A percentile compares a stretch with the other conserved stretches of the same genome.
Conservation (phyloP, 768 basidiomycete species). For the Terana coerulea region DNA sequence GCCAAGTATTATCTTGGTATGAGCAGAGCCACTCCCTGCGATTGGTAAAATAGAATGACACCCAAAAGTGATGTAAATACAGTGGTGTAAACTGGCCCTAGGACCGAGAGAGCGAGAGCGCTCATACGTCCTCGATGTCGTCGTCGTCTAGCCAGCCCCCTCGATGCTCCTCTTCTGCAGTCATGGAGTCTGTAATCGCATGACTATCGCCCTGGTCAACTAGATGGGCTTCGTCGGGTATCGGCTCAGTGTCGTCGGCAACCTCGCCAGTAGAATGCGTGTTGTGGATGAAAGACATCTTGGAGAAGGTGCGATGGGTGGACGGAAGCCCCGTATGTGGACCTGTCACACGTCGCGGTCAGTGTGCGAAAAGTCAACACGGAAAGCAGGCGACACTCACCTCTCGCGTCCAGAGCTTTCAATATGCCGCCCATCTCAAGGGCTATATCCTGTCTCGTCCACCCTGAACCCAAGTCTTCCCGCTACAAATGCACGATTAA, state of each 20-base stretch:
- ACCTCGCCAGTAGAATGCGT: constrained; percentile 11
- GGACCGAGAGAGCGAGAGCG: not conserved
- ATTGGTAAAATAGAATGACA: too few species aligned
- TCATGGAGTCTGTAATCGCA: constrained; percentile 25
- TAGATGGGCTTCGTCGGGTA: constrained; percentile 22
- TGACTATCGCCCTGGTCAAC: constrained; percentile 25
- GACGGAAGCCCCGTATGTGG: constrained; percentile 15
- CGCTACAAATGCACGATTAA: not conserved
- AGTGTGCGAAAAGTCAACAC: not conserved
- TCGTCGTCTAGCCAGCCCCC: constrained; percentile 31
- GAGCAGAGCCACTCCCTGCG: not conserved
- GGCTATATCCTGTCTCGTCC: constrained; percentile 49
- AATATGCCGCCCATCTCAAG: constrained; percentile 59
- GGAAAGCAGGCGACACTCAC: constrained; percentile 16
- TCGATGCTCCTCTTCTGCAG: constrained; percentile 21
- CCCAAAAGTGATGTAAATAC: too few species aligned
- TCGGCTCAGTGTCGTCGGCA: constrained; percentile 25
- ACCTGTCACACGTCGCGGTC: not conserved
- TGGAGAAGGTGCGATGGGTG: constrained; percentile 51
- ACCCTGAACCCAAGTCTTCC: constrained; percentile 32
- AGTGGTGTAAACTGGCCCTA: too few species aligned
- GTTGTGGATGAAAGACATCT: constrained; percentile 38
- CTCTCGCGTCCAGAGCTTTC: constrained; percentile 39
- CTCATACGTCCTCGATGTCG: constrained; percentile 32
- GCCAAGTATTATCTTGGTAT: not conserved